Base-by-base conservation (phyloP, 202 grass and related monocot species). In the Carex sylvatica region DNA sequence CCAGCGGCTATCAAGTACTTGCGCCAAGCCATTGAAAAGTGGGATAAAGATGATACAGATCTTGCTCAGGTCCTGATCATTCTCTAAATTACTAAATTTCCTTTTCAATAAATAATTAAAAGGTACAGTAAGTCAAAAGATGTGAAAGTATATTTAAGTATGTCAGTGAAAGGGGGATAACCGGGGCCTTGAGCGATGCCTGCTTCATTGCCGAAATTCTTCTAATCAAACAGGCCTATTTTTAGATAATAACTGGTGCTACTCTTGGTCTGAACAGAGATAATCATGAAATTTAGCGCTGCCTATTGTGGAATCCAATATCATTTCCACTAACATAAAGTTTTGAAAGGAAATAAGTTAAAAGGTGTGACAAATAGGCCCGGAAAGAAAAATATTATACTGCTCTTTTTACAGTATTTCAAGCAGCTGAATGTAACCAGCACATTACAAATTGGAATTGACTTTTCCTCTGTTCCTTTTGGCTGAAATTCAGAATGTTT, bases 1-100 rank as follows among this genome's bases (percentile, higher is more conserved):
- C 91, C 96, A 71, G 96, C 93, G 15, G 96, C 96, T 70, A 92
- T 86, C 70, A 99, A 99, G 74, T 99, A 99, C 80, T 87, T 99
- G 22, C 86, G 86, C 44, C 89, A 99, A 87, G 96, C 96, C 78
- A 91, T 95, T 82, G 89, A 93, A 59, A 99, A 95, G 89, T 99
- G 96, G 96, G 96, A 99, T 47, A 91, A 81, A 83, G 96, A 99
- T 62, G 92, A 99, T 61, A 93, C 92, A 73, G 96, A 99, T 87
- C 89, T 99, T 60, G 90, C 95, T 2, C 96, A 98, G 96, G 96
- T 98, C 52, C 73, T 98, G 42, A 65, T 84, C 56, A 61, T 84
- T 11, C 49, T 62, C 51, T 67, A 59, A 42, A 55, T 85, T 51
- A 67, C 13, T 40, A 54, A 16, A 35, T 2, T 80, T 28, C 56